Percentiles rank a stretch among this genome's conserved stretches.
These are phyloP conservation scores for Pulveroboletus sp. DNA, from an alignment of 768 basidiomycete genomes.

Conservation along the genomic window DNA sequence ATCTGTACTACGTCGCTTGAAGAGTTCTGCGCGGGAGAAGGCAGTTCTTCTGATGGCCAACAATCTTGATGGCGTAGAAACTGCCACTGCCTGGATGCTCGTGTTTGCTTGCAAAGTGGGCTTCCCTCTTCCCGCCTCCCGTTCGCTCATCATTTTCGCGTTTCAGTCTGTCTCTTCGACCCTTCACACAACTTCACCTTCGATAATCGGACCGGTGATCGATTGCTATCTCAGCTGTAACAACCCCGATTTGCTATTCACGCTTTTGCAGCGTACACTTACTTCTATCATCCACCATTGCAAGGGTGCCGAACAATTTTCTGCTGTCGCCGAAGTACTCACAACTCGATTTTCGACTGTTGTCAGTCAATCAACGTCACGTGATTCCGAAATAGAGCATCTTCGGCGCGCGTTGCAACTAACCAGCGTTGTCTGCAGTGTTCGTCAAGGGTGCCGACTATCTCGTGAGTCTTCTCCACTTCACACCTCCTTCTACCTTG, in stretches of 20 bases:
- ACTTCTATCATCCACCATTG: slow-evolving; percentile 86
- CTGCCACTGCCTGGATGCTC: slow-evolving; percentile 69
- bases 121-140: not conserved
- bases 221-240: slow-evolving; percentile 47
- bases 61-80: slow-evolving; percentile 50
- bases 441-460: slow-evolving; percentile 71
- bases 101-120: slow-evolving; percentile 77
- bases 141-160: not conserved
- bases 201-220: slow-evolving; percentile 59
- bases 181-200: slow-evolving; percentile 71
- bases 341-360: slow-evolving; percentile 36
- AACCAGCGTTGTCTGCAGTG: slow-evolving; percentile 52
- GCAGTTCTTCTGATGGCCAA: slow-evolving; percentile 55
- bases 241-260: slow-evolving; percentile 42
- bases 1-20: slow-evolving; percentile 68
- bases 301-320: slow-evolving; percentile 64
- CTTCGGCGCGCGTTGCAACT: slow-evolving; percentile 56
- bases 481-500: not conserved
- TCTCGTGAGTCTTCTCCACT: slow-evolving; percentile 42
- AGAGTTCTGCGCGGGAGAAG: slow-evolving; percentile 52
- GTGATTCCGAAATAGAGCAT: slow-evolving; percentile 31
- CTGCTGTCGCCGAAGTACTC: slow-evolving; percentile 52
- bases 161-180: slow-evolving; percentile 76
- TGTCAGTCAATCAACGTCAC: slow-evolving; percentile 2
- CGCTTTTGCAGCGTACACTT: slow-evolving; percentile 65